Evolutionary conservation across 2,329 filamentous ascomycete genomes (phyloP).

Genomic region (Septoria linicola): DNA sequence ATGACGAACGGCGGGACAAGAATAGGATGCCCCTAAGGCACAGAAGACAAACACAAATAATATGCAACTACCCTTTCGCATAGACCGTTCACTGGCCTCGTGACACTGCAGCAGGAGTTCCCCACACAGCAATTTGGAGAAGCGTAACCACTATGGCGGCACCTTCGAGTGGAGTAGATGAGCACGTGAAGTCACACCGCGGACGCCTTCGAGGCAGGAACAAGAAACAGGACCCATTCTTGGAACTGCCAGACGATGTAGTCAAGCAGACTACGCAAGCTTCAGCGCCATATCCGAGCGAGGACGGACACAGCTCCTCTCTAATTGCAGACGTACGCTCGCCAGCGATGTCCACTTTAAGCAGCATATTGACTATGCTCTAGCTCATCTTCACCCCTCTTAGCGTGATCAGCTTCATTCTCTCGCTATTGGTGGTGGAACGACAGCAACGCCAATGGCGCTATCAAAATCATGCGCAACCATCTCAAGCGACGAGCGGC

Average conservation of each 20-base stretch:
- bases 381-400: constrained; percentile 59
- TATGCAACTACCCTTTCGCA: background rate
- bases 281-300: constrained; percentile 25
- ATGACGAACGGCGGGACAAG: constrained; percentile 3
- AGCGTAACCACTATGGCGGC: constrained; percentile 21
- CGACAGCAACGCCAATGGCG: constrained; percentile 55
- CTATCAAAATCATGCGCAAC: constrained; percentile 37
- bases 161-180: constrained; percentile 12
- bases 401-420: constrained; percentile 62
- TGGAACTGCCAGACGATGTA: constrained; percentile 32
- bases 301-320: constrained; percentile 17
- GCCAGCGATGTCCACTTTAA: background rate
- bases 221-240: constrained; percentile 34
- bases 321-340: constrained; percentile 29
- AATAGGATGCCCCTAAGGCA: constrained; percentile 5
- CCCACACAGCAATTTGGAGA: constrained; percentile 4
- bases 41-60: constrained; percentile 5
- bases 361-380: background rate
- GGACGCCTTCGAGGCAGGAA: constrained; percentile 27
- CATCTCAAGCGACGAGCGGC: constrained; percentile 37
- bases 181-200: constrained; percentile 23
- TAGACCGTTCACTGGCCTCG: constrained; percentile 11
- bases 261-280: constrained; percentile 24
- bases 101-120: constrained; percentile 21
- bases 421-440: constrained; percentile 65